These are phyloP conservation scores for Blastocystis sp. DNA, from an alignment of 352 stramenopile species.

Conservation along the genomic window DNA sequence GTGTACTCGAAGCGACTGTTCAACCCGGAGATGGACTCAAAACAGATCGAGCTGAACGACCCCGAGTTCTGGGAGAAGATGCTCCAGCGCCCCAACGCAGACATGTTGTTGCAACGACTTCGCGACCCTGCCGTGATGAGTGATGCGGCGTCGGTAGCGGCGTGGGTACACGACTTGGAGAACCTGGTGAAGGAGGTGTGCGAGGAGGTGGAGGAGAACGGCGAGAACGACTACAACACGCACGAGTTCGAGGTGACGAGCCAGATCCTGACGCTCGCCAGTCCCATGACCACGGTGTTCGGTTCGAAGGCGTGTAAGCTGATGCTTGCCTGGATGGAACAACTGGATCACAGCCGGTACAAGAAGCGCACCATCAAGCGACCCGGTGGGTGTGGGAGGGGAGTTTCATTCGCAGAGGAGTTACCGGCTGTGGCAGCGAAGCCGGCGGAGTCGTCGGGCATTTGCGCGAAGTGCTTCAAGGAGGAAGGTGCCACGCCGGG, in stretches of 20 bases:
- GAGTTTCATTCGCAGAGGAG: slow-evolving; percentile 68
- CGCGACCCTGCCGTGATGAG: slow-evolving; percentile 53
- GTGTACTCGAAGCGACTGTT: slow-evolving; percentile 71
- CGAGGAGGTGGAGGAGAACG: slow-evolving; percentile 10
- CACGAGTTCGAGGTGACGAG: slow-evolving; percentile 48
- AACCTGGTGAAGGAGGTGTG: slow-evolving; percentile 52
- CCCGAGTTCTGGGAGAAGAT: slow-evolving; percentile 93
- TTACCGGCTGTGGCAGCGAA: slow-evolving; percentile 50
- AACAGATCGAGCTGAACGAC: slow-evolving; percentile 85
- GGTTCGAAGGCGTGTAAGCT: neutral
- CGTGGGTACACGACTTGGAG: slow-evolving; percentile 58
- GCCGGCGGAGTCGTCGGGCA: slow-evolving; percentile 76
- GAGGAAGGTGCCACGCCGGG: slow-evolving; percentile 82
- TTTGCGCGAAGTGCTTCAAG: slow-evolving; percentile 82
- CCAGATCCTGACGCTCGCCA: slow-evolving; percentile 17
- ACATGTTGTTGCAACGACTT: slow-evolving; percentile 70
- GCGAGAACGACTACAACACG: slow-evolving; percentile 26
- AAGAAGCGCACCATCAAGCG: slow-evolving; percentile 68
- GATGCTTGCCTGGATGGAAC: slow-evolving; percentile 60
- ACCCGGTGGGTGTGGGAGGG: slow-evolving; percentile 71
- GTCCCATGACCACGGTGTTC: slow-evolving; percentile 43
- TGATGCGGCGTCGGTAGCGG: neutral
- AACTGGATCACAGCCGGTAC: slow-evolving; percentile 32
- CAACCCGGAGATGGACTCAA: slow-evolving; percentile 74
- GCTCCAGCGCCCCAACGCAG: slow-evolving; percentile 73